phyloP scores from a whole-genome alignment of 345 rosid genomes.

The Murraya koenigii region DNA sequence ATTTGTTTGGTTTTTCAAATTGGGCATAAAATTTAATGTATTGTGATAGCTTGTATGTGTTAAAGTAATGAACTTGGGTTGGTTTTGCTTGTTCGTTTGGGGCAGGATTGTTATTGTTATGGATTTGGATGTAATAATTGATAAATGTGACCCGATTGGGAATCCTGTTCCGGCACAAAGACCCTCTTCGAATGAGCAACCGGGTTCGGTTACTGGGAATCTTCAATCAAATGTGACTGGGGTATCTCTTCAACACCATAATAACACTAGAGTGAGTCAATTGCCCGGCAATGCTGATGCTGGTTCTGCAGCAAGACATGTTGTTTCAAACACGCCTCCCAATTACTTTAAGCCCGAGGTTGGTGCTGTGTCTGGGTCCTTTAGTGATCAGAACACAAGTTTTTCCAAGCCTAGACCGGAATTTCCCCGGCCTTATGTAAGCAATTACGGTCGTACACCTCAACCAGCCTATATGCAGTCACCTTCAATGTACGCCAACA shows the following conservation, averaged over 20 bases:
- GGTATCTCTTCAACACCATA: constrained; percentile 31
- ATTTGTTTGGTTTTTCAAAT: no score
- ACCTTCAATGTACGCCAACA: constrained; percentile 55
- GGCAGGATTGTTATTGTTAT: constrained; percentile 70
- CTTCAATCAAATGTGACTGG: constrained; percentile 27
- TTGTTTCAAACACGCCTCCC: constrained; percentile 33
- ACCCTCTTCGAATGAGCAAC: constrained; percentile 32
- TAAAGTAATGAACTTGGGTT: no score
- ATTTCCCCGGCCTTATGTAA: constrained; percentile 33
- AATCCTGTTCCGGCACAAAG: constrained; percentile 37
- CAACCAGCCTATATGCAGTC: constrained; percentile 53
- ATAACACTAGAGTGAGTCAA: constrained; percentile 26
- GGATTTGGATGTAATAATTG: constrained; percentile 51
- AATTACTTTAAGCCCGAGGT: constrained; percentile 33
- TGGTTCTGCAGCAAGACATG: constrained; percentile 31
- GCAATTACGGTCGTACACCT: constrained; percentile 27
- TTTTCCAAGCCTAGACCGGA: constrained; percentile 43
- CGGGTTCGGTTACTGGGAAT: constrained; percentile 14
- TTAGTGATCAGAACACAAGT: constrained; percentile 31
- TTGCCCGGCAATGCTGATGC: constrained; percentile 23
- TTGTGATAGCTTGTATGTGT: constrained; percentile 7
- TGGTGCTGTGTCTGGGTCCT: constrained; percentile 34
- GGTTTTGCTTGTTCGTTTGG: not conserved
- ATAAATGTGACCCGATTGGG: constrained; percentile 49
- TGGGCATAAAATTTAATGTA: not conserved